Base-by-base conservation (phyloP, 495 filamentous ascomycete species). In the Aspergillus avenaceus region DNA sequence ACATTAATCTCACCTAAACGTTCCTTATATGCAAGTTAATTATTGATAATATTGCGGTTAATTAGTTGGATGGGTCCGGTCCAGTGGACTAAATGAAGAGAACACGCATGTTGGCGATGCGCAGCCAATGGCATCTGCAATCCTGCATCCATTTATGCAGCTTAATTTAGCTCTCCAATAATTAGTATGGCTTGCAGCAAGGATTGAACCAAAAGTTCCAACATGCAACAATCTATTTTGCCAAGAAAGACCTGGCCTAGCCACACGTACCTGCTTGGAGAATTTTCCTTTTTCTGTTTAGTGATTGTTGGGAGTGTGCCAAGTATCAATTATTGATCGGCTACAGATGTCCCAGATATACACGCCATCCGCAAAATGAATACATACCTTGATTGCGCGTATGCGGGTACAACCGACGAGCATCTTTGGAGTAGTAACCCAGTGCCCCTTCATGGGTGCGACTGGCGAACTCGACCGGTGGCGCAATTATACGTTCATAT, bases 151-250 rank as follows among this genome's bases (percentile, higher is more conserved):
- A 49, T 28, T 9, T 8, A 29, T 41, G 26, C 36, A 29, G 4
- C 38, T 43, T 36, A 50, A 49, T 31, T 50, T 50, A 43, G 47
- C 23, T 28, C 26, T 18, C 40, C 29, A 34, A 44, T 43, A 43
- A 50, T 43, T 28, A 43, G 38, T 23, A 50, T 50, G 47, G 21
- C 47, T 14, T 50, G 47, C 47, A 50, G 47, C 34, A 19, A 18
- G 34, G 34, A 8, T 18, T 19, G 34, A 38, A 38, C 34, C 34
- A 4, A 38, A n/a, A 21, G 14, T 38, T 38, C 34, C n/a, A n/a
- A n/a, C n/a, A n/a, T n/a, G 12, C 34, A 5, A 38, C 12, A 19
- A 14, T 21, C 21, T 19, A 16, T 21, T 38, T 34, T 34, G 6
- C 34, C 14, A 38, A 21, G 34, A 38, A 38, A 38, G 34, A 38